These are phyloP conservation scores for Trametes coccinea DNA, from an alignment of 768 basidiomycete species.

Conservation along the genomic window DNA sequence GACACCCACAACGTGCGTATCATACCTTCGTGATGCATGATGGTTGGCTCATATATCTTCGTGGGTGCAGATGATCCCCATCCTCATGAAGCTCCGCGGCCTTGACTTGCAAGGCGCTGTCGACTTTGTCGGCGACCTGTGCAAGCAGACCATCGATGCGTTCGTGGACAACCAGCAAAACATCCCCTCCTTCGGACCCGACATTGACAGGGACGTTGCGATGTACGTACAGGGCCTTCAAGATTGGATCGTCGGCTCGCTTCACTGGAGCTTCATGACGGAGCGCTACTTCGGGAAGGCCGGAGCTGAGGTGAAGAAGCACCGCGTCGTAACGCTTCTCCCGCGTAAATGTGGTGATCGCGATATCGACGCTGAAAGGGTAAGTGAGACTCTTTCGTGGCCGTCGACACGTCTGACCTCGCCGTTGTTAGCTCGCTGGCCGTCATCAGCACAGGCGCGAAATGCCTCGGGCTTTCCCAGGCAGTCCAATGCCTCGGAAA, in stretches of 20 bases:
- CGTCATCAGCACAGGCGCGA: not conserved
- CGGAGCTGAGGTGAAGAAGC: constrained; percentile 56
- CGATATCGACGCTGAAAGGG: not conserved
- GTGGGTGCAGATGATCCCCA: constrained; percentile 51
- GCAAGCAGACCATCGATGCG: constrained; percentile 52
- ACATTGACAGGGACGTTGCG: constrained; percentile 57
- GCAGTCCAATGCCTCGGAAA: not conserved
- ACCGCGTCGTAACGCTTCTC: constrained; percentile 49
- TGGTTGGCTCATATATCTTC: not conserved
- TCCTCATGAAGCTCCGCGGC: constrained; percentile 62
- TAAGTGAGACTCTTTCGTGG: not conserved
- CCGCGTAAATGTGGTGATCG: constrained; percentile 2
- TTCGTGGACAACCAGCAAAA: constrained; percentile 45
- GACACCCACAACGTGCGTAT: constrained; percentile 62
- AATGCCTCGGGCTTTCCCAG: not conserved
- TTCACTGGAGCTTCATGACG: constrained; percentile 74
- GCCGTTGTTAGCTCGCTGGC: not conserved
- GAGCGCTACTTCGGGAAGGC: constrained; percentile 66
- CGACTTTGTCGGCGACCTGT: constrained; percentile 63
- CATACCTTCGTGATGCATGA: not conserved
- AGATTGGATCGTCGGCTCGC: constrained; percentile 70
- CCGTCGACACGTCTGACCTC: not conserved
- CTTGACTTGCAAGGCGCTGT: constrained; percentile 61
- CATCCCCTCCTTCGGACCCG: constrained; percentile 64
- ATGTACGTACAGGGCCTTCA: constrained; percentile 61